A percentile compares a stretch with the other conserved stretches of the same genome.
These are phyloP conservation scores for Prunus mira DNA, from an alignment of 306 rosid genomes.

Conservation along the genomic window DNA sequence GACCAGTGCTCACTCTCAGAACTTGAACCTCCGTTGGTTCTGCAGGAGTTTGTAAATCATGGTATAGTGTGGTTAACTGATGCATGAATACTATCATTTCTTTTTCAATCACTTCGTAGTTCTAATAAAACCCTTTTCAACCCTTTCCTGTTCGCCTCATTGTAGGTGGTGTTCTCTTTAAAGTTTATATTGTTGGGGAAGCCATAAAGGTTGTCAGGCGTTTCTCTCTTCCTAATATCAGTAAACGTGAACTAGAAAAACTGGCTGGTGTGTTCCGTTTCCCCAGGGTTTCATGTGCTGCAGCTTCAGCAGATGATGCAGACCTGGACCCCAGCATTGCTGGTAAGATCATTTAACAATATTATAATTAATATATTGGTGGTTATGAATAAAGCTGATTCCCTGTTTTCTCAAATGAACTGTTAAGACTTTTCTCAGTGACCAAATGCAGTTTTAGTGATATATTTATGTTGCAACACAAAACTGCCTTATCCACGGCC, in stretches of 20 bases:
- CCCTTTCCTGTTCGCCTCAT: background rate
- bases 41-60: constrained; percentile 93
- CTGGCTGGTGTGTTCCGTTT: constrained; percentile 62
- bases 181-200: constrained; percentile 84
- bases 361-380: background rate
- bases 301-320: constrained; percentile 95
- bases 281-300: constrained; percentile 95
- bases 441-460: background rate
- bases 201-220: constrained; percentile 90
- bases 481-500: background rate
- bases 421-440: background rate
- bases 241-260: constrained; percentile 58
- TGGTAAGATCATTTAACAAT: constrained; percentile 43
- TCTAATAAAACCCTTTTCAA: background rate
- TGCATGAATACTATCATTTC: background rate
- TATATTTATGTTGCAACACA: background rate
- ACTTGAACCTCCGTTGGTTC: constrained; percentile 89
- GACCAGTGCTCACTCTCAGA: constrained; percentile 73
- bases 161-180: constrained; percentile 85
- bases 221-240: constrained; percentile 80
- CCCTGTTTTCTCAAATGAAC: background rate
- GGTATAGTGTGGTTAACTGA: constrained; percentile 39
- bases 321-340: constrained; percentile 81
- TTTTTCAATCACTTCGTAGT: background rate
- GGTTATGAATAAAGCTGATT: background rate